phyloP scores from a whole-genome alignment of 345 rosid species.

The Arabidopsis arenosa region DNA sequence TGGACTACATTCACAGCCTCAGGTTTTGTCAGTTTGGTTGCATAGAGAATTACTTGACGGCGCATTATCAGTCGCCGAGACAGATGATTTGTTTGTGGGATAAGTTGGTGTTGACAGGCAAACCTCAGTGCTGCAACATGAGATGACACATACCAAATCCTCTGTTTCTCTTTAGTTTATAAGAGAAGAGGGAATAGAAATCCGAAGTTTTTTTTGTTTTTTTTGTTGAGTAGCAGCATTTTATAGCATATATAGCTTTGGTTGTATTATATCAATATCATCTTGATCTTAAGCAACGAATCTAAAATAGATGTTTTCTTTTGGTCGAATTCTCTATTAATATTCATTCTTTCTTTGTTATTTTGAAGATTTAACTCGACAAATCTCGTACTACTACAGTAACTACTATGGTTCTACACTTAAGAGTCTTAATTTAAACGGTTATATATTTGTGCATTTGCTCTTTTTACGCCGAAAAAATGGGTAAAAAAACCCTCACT shows the following conservation, averaged over 20 bases:
- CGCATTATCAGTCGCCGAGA: conserved; percentile 89
- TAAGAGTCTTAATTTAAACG: too few relatives aligned
- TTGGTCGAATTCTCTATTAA: conserved; percentile 1
- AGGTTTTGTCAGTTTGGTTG: conserved; percentile 91
- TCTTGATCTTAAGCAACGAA: conserved; percentile 19
- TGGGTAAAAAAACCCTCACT: too few relatives aligned
- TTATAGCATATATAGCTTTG: conserved; percentile 22
- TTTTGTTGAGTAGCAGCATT: too few relatives aligned
- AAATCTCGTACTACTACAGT: too few relatives aligned
- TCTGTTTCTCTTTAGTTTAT: conserved; percentile 26
- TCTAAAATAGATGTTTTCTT: background rate
- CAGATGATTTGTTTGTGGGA: conserved; percentile 91
- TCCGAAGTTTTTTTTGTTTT: background rate
- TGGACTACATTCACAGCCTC: conserved; percentile 70
- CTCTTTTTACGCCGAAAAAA: too few relatives aligned
- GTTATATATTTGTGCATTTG: too few relatives aligned
- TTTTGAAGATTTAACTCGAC: too few relatives aligned
- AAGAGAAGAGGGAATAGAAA: conserved; percentile 32
- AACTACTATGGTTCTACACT: too few relatives aligned
- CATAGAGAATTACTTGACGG: conserved; percentile 72
- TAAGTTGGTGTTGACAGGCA: conserved; percentile 58
- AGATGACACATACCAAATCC: conserved; percentile 50
- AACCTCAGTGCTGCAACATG: conserved; percentile 79
- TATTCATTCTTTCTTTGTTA: conserved; percentile 19
- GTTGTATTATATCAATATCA: conserved; percentile 25